Evolutionary conservation across 371 early-diverging fungal species (phyloP), one percentile per base, ranked within the genome.

Genomic region (Mortierella sp.): DNA sequence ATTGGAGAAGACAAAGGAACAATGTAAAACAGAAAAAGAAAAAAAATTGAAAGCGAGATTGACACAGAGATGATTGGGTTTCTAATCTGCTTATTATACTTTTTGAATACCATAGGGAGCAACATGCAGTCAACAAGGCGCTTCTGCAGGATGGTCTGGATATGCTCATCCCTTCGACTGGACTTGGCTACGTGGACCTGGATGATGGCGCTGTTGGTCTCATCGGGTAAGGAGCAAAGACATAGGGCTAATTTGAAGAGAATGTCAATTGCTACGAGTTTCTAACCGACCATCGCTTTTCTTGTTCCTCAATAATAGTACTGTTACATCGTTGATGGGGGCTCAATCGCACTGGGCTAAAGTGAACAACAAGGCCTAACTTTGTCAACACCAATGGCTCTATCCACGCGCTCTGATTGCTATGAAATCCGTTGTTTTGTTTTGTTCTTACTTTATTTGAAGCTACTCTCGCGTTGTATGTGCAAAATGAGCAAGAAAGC

Each of bases 131-230:
- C 39, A 81, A 77, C 65, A 87, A 86, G 70, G 88, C 89, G 74
- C 74, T 93, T 14, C 63, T 91, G 64, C 91, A 89, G 78, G 93
- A 93, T 77, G 78, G 86, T 68, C 77, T 92, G 48, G 94, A 93
- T 74, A 75, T 89, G 24, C 79, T 90, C 26, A 89, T 93, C 66
- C 94, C 94, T 10, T 79, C 88, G 40, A 80, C 89, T 45, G 83
- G 87, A n/a, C 80, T 93, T 44, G 89, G 86, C n/a, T 91, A 87
- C 69, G 47, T 91, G 40, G 63, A 77, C 39, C 86, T 88, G 34
- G 89, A 90, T 76, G 91, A 92, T 63, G 94, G 94, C 66, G 77
- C 90, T 64, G 89, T 93, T 63, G 94, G 94, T 64, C 81, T 93
- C 63, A 88, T 90, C 71, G 93, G 93, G 88, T 89, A 88, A 90